Evolutionary conservation across 768 basidiomycete species (phyloP), one percentile per base, ranked within the genome.

Genomic region (Auriculariales sp.): DNA sequence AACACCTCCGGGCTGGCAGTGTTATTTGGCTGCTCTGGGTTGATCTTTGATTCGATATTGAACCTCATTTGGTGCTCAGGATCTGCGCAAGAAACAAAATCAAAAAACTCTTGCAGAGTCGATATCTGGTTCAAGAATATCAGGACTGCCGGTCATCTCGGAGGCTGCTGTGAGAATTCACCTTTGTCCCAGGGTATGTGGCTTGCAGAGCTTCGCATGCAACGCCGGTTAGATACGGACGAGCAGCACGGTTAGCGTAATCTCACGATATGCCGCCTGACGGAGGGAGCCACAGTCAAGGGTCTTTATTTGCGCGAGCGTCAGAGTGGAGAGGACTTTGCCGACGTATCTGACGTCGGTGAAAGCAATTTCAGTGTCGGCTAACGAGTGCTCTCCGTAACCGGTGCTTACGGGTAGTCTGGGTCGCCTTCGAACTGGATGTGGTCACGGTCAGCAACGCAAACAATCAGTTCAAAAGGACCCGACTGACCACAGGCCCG

Each of bases 21-120:
- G 32, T 67, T 66, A 53, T 74, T 69, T 4, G 74, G 69, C 47
- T 66, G 56, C n/a, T 61, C 67, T 3, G 83, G 66, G 53, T 83
- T 71, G 50, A 83, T 72, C 61, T 85, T 86, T 14, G 81, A 83
- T 66, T 89, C 87, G 54, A 90, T 81, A 59, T 88, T 88, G 74
- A 79, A 85, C 31, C 68, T 62, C 30, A 87, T 70, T 47, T 67
- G 64, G 49, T 78, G 77, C 32, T 73, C 62, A 1, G 78, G 73
- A 58, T 87, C 86, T 5, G 73, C 81, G 54, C 86, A 90, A 34
- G 71, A 70, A 6, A 77, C 83, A 58, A 90, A 88, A 36, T 76
- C 73, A 55, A 90, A 88, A 5, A 87, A 66, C 61, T 89, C 83
- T 54, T 70, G 62, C 19, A 89, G 65, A 3, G 86, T 88, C 11